phyloP scores from a whole-genome alignment of 305 asterid species.

The Solanum aculeatissimum region DNA sequence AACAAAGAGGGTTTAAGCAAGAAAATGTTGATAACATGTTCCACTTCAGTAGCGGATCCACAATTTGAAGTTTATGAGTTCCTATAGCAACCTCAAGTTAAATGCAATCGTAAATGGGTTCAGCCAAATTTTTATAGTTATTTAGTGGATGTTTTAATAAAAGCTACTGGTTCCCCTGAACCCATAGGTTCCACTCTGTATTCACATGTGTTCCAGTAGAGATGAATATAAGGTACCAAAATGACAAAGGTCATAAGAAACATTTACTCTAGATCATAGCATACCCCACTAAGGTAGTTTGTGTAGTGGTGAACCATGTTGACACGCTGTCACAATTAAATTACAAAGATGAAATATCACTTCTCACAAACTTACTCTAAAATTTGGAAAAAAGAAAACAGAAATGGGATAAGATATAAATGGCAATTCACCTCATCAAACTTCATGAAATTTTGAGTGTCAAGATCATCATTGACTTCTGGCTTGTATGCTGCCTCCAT shows the following conservation, averaged over 20 bases:
- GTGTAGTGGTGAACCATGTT: not conserved
- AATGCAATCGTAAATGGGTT: not conserved
- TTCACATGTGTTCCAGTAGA: not conserved
- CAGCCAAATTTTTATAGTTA: not conserved
- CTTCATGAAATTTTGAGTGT: constrained; percentile 64
- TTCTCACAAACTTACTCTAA: not conserved
- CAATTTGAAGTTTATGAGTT: not conserved
- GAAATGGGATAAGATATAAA: not conserved
- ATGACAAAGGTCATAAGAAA: not conserved
- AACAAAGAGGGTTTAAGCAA: not conserved
- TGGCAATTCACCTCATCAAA: constrained; percentile 48
- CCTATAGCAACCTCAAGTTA: not conserved
- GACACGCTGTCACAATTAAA: not conserved
- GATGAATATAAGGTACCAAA: not conserved
- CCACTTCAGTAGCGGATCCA: not conserved
- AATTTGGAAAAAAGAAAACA: not conserved
- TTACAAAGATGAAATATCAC: not conserved
- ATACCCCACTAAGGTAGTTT: not conserved
- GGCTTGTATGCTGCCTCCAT: constrained; percentile 81
- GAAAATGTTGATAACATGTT: not conserved
- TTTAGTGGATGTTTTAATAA: not conserved
- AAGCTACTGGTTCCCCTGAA: not conserved
- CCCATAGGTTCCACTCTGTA: not conserved
- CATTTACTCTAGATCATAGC: not conserved
- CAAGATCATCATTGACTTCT: constrained; percentile 66